These are phyloP conservation scores for Bauhinia variegata DNA, from an alignment of 306 rosid species.

Conservation along the genomic window DNA sequence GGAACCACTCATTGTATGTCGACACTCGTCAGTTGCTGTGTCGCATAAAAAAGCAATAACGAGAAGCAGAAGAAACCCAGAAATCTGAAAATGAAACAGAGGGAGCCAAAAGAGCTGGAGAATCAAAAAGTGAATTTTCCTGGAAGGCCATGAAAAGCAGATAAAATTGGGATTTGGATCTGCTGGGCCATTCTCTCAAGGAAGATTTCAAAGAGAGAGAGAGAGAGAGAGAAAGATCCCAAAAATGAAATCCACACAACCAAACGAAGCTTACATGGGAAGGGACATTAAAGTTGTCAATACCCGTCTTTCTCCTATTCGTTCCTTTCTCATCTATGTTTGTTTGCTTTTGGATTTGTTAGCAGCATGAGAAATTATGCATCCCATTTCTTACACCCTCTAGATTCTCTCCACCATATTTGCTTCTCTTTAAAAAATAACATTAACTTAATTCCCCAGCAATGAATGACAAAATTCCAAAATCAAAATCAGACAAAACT, in stretches of 20 bases:
- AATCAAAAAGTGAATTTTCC: slow-evolving; percentile 46
- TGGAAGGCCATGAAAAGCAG: slow-evolving; percentile 41
- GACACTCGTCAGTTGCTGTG: slow-evolving; percentile 26
- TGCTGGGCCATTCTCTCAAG: slow-evolving; percentile 66
- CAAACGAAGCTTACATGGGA: slow-evolving; percentile 60
- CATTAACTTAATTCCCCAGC: neutral
- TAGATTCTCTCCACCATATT: slow-evolving; percentile 58
- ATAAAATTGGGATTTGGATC: slow-evolving; percentile 66
- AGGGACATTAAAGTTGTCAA: slow-evolving; percentile 60
- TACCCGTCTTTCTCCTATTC: slow-evolving; percentile 39
- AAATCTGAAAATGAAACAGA: slow-evolving; percentile 40
- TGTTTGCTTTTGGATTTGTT: slow-evolving; percentile 37
- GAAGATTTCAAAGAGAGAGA: slow-evolving; percentile 49
- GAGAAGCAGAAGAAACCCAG: slow-evolving; percentile 28
- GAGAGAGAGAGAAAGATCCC: slow-evolving; percentile 36
- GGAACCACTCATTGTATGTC: slow-evolving; percentile 36
- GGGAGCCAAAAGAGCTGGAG: slow-evolving; percentile 35
- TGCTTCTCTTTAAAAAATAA: slow-evolving; percentile 1
- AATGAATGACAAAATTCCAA: neutral
- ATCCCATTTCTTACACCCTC: slow-evolving; percentile 44
- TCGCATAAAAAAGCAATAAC: slow-evolving; percentile 17
- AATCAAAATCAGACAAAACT: slow-evolving; percentile 32
- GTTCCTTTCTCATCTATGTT: slow-evolving; percentile 46
- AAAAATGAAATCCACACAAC: slow-evolving; percentile 48
- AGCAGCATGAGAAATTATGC: slow-evolving; percentile 22